A percentile compares a stretch with the other conserved stretches of the same genome.
Conservation (phyloP, 805 yeast genomes). For the Metschnikowia peoriensis region DNA sequence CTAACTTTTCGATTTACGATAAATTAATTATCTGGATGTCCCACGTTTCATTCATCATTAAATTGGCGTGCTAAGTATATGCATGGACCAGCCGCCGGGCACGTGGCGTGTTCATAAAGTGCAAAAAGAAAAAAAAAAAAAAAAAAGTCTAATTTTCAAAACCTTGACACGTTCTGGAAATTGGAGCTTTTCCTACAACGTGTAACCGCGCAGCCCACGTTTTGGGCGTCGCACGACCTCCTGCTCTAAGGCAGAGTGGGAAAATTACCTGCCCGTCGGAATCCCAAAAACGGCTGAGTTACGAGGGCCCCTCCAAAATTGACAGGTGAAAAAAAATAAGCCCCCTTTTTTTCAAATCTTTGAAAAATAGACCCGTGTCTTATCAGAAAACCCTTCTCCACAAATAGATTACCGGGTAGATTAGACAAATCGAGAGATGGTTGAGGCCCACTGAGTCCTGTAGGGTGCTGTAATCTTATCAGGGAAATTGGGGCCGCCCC, state of each 20-base stretch:
- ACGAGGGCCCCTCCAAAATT: background rate
- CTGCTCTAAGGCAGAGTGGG: background rate
- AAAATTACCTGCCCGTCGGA: background rate
- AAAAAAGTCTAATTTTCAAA: too few relatives aligned
- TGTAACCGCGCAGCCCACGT: conserved; percentile 2
- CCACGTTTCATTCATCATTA: background rate
- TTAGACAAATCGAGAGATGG: background rate
- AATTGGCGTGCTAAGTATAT: background rate
- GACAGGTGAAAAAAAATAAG: too few relatives aligned
- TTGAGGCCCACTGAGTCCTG: background rate
- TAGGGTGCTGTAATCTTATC: background rate
- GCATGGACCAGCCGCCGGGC: background rate
- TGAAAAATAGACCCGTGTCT: too few relatives aligned
- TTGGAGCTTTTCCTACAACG: background rate
- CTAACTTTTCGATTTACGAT: background rate
- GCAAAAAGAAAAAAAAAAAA: background rate
- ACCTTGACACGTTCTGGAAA: conserved; percentile 2
- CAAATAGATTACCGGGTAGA: background rate
- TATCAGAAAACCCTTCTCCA: background rate
- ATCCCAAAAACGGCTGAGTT: background rate
- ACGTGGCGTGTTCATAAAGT: background rate
- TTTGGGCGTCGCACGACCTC: conserved; percentile 1
- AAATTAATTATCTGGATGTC: background rate
- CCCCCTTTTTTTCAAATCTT: background rate
- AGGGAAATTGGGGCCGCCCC: background rate